Evolutionary conservation across 2,329 filamentous ascomycete species (phyloP), one percentile per base, ranked within the genome.

Genomic region (Colletotrichum spinosum): DNA sequence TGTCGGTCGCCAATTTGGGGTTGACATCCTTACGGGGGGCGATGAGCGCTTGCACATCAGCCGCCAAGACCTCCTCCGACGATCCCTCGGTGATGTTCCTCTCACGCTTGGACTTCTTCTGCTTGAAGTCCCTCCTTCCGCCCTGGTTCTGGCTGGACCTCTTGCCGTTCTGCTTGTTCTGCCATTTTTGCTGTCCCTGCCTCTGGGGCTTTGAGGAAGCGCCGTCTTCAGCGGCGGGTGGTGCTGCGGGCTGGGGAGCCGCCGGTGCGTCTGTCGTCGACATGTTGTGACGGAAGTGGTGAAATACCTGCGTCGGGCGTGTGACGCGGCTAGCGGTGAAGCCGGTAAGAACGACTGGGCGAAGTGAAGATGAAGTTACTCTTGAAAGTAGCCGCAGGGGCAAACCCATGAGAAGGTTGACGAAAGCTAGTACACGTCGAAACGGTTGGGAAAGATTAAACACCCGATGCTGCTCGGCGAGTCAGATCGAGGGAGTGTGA

Each of bases 1-100:
- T 71, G 6, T 70, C 68, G 4, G 75, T 74, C 8, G 76, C 73
- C 69, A 25, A 69, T 69, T 17, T 73, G 71, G 6, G 73, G 41
- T 54, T 63, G 64, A 65, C 64, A 62, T 69, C 71, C 62, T 75
- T 79, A 38, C 85, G 77, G 48, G 78, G 80, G 53, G 76, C 80
- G 50, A 87, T 77, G 33, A 90, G 76, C 4, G 81, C 80, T 55
- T 87, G 80, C 51, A 93, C 83, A 73, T 93, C 91, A 54, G 83
- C 77, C 53, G 85, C 79, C 50, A 93, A 80, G 51, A 93, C 87
- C 72, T 93, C 88, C 66, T 93, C 90, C 17, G 82, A 81, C 0
- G 88, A 87, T 8, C 88, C 89, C 67, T 86, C 86, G 46, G 85
- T 86, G 67, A 85, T 89, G 69, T 86, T 85, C 68, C 83, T 83